phyloP scores from a whole-genome alignment of 345 rosid species.

The Populus ilicifolia region DNA sequence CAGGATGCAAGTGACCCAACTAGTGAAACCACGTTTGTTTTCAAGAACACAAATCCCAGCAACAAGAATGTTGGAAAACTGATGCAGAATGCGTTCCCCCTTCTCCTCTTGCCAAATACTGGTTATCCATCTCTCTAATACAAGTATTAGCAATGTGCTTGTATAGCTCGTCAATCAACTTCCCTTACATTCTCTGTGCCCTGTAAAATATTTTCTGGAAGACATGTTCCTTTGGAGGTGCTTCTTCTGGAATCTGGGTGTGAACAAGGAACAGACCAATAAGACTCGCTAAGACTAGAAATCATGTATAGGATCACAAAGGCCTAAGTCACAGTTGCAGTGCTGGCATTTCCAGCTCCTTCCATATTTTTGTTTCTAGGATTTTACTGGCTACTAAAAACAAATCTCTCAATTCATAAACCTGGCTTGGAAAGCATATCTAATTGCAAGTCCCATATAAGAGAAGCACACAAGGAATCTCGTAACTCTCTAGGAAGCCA shows the following conservation, averaged over 20 bases:
- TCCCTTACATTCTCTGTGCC: not conserved
- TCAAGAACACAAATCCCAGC: not conserved
- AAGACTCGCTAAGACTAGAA: not conserved
- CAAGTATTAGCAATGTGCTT: not conserved
- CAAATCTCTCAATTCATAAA: not conserved
- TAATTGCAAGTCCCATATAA: not conserved
- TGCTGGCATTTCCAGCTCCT: not conserved
- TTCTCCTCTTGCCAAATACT: not conserved
- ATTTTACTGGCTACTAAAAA: not conserved
- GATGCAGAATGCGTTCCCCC: too few species aligned
- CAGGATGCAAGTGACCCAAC: too few species aligned
- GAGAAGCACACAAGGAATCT: not conserved
- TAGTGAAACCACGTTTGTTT: not conserved
- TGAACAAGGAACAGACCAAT: not conserved
- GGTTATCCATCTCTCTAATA: not conserved
- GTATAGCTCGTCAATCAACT: not conserved
- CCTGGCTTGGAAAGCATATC: not conserved
- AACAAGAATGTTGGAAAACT: too few species aligned
- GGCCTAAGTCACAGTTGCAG: not conserved
- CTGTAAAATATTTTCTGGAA: not conserved
- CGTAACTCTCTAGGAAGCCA: constrained; percentile 87
- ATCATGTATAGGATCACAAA: not conserved
- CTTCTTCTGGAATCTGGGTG: constrained; percentile 57
- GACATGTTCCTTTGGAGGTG: constrained; percentile 46
- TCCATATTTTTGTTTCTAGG: not conserved